A percentile compares a stretch with the other conserved stretches of the same genome.
Conservation (phyloP, 352 stramenopile genomes). For the Phytopythium litorale region DNA sequence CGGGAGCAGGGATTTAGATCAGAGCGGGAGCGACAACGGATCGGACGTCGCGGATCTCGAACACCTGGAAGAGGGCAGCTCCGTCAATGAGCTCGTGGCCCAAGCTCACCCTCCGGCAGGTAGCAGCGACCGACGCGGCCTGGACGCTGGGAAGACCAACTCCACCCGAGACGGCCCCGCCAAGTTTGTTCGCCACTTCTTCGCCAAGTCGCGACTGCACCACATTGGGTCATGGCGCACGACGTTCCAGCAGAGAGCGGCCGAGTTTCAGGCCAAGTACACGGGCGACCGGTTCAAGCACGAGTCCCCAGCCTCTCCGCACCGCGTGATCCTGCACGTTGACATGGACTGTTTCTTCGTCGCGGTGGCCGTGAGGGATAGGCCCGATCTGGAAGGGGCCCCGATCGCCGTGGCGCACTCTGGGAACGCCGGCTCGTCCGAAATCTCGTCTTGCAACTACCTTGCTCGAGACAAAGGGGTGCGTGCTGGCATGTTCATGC, state of each 20-base stretch:
- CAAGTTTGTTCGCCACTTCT: constrained; percentile 73
- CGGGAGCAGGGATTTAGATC: neutral
- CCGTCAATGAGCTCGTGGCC: neutral
- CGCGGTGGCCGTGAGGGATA: constrained; percentile 83
- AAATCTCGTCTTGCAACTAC: constrained; percentile 97
- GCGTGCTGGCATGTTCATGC: constrained; percentile 94
- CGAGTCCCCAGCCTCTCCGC: constrained; percentile 23
- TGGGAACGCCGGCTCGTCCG: constrained; percentile 64
- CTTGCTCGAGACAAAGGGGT: constrained; percentile 89
- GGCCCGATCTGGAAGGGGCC: constrained; percentile 59
- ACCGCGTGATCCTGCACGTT: constrained; percentile 92
- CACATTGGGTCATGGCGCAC: constrained; percentile 80
- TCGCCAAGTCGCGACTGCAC: constrained; percentile 81
- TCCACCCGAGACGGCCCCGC: constrained; percentile 66
- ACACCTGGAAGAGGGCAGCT: neutral
- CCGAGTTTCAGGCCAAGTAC: constrained; percentile 63
- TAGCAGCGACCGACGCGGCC: neutral
- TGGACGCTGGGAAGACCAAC: constrained; percentile 26
- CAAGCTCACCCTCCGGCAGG: neutral
- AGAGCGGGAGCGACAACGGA: neutral
- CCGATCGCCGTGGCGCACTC: constrained; percentile 92
- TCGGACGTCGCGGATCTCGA: neutral
- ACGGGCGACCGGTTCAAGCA: constrained; percentile 33
- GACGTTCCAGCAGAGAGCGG: constrained; percentile 67
- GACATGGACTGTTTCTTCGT: constrained; percentile 99